phyloP scores from a whole-genome alignment of 1,284 basidiomycete species.

The Ganoderma sinense region DNA sequence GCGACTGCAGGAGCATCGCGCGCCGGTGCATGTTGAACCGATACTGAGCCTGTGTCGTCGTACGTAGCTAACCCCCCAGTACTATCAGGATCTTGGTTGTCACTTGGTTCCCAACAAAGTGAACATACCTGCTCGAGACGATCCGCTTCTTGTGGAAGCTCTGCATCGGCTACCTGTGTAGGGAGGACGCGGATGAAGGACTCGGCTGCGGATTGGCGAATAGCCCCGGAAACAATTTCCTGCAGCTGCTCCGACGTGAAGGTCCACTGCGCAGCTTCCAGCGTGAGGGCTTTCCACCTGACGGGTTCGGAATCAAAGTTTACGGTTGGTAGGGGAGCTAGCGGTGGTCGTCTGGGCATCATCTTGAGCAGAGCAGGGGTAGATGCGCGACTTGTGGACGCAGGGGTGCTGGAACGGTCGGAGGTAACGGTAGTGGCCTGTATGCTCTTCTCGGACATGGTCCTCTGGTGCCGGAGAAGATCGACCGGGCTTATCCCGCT shows the following conservation, averaged over 20 bases:
- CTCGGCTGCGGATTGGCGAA: slow-evolving; percentile 72
- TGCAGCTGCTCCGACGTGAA: slow-evolving; percentile 75
- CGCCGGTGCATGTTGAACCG: slow-evolving; percentile 73
- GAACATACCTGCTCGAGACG: slow-evolving; percentile 58
- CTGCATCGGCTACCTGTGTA: slow-evolving; percentile 62
- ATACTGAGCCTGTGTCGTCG: slow-evolving; percentile 66
- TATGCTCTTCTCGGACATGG: slow-evolving; percentile 24
- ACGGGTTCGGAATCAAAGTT: slow-evolving; percentile 64
- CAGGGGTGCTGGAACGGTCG: slow-evolving; percentile 21
- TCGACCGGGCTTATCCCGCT: not conserved
- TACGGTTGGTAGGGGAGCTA: slow-evolving; percentile 55
- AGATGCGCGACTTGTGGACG: slow-evolving; percentile 32
- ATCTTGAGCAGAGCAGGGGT: slow-evolving; percentile 36
- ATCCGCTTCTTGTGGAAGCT: slow-evolving; percentile 63
- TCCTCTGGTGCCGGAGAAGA: slow-evolving; percentile 10
- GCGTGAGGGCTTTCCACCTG: slow-evolving; percentile 69
- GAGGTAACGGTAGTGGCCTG: slow-evolving; percentile 14
- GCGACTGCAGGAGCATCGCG: slow-evolving; percentile 73
- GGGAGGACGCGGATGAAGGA: slow-evolving; percentile 77
- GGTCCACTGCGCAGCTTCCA: slow-evolving; percentile 81
- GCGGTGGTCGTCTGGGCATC: slow-evolving; percentile 38
- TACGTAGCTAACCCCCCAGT: slow-evolving; percentile 26
- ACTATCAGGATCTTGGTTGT: not conserved
- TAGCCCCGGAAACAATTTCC: slow-evolving; percentile 74
- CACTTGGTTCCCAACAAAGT: not conserved